Conservation (phyloP, 106 monocot genomes). For the Agapanthus africanus region DNA sequence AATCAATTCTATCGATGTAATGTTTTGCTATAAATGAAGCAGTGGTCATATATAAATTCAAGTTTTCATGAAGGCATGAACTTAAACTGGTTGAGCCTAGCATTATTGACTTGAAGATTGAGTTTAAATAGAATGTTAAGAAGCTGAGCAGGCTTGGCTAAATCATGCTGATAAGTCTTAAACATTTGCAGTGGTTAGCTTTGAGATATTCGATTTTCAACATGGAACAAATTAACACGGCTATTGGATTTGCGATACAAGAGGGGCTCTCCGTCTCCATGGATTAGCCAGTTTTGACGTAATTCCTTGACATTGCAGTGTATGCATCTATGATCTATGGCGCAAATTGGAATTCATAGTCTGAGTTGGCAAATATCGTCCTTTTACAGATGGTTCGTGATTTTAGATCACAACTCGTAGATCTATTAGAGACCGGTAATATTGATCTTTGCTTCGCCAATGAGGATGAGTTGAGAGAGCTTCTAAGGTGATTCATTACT, state of each 20-base stretch:
- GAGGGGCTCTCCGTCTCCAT: conserved; percentile 69
- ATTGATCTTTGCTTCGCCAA: conserved; percentile 93
- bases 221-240: conserved; percentile 52
- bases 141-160: too few relatives aligned
- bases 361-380: too few relatives aligned
- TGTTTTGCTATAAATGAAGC: too few relatives aligned
- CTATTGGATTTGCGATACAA: conserved; percentile 72
- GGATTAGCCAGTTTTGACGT: conserved; percentile 97
- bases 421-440: conserved; percentile 53
- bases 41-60: too few relatives aligned
- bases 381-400: conserved; percentile 79
- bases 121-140: too few relatives aligned
- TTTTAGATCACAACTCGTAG: conserved; percentile 40
- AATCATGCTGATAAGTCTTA: too few relatives aligned
- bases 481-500: conserved; percentile 72
- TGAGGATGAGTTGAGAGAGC: conserved; percentile 89
- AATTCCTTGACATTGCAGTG: not conserved
- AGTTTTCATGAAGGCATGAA: too few relatives aligned
- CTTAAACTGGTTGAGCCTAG: too few relatives aligned
- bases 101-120: too few relatives aligned
- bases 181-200: conserved; percentile 90
- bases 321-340: too few relatives aligned
- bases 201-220: conserved; percentile 67
- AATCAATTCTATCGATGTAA: too few relatives aligned
- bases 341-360: too few relatives aligned